Conservation (phyloP, 306 rosid species). For the apple (Malus domestica) region DNA sequence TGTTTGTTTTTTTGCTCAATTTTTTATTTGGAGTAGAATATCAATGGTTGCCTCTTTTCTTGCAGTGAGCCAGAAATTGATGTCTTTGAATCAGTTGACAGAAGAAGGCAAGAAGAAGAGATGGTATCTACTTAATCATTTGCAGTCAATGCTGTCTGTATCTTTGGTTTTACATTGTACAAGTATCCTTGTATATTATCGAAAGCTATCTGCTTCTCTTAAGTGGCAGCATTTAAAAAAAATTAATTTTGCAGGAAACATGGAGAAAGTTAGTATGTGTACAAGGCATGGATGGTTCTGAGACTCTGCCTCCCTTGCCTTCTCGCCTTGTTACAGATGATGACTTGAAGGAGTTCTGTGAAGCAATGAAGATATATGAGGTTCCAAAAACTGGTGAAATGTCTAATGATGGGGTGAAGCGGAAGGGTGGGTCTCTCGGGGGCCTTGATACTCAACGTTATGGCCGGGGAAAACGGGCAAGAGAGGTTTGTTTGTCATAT, state of each 20-base stretch:
- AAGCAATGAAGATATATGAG: constrained; percentile 80
- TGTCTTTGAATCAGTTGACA: constrained; percentile 86
- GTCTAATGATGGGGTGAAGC: constrained; percentile 56
- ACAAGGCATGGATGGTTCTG: constrained; percentile 40
- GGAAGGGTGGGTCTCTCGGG: constrained; percentile 62
- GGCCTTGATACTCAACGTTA: constrained; percentile 80
- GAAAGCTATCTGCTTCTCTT: constrained; percentile 3
- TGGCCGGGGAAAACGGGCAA: constrained; percentile 96
- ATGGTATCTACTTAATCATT: constrained; percentile 44
- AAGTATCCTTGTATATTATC: not conserved
- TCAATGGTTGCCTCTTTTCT: constrained; percentile 6
- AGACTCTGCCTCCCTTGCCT: constrained; percentile 50
- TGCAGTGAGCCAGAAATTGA: constrained; percentile 94
- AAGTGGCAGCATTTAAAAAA: constrained; percentile 1
- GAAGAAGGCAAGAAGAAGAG: constrained; percentile 67
- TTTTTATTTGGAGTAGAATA: not conserved
- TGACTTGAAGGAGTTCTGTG: constrained; percentile 77
- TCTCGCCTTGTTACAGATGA: constrained; percentile 89
- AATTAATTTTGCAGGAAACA: constrained; percentile 43
- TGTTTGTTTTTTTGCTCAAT: not conserved
- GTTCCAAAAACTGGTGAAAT: constrained; percentile 54
- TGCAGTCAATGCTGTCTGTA: constrained; percentile 1
- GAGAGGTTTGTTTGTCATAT: constrained; percentile 70
- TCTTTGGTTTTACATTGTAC: constrained; percentile 1
- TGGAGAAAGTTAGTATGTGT: constrained; percentile 67